Base-by-base conservation (phyloP, 1,284 basidiomycete species). In the Trametes polyzona region DNA sequence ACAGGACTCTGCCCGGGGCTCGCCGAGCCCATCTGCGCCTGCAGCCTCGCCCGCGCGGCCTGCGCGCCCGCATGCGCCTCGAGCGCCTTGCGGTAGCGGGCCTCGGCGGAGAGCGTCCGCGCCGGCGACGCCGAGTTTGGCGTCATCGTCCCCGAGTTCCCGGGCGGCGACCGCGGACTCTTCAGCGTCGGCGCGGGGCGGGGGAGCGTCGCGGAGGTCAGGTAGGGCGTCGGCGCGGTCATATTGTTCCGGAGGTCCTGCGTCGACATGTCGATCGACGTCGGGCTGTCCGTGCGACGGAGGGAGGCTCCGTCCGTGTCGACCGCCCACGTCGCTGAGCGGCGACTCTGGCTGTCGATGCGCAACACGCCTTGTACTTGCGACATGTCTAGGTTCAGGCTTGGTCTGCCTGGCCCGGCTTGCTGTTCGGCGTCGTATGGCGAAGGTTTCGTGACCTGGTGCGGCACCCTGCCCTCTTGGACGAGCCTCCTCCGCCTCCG, bases 401-500 rank as follows among this genome's bases (percentile, higher is more conserved):
- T 60, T 7, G 62, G 62, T 3, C 62, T 47, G 7, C 40, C 30
- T n/a, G 37, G 35, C 17, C 35, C 43, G 17, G 49, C 44, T 19
- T 58, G 56, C 32, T 48, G 50, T 12, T 49, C 51, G 2, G 41
- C 24, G 23, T 61, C 54, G 17, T 30, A 53, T 21, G 52, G 53
- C 23, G 67, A 52, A 12, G 66, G 59, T 7, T 47, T 43, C n/a
- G 56, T 50, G 30, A 67, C 66, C 36, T 65, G 66, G 36, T 57
- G 57, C 29, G 57, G 56, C 47, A 44, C 48, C 16, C 55, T 55
- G 19, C 62, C 58, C 10, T 55, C 39, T 10, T 16, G 3, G 14
- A 19, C 3, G 4, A 33, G 23, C 21, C 21, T 41, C 51, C 24
- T 62, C 3, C 66, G 62, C 17, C 66, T 53, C 6, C 59, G 54